Base-by-base conservation (phyloP, 495 filamentous ascomycete species). In the Aspergillus carlsbadensis region DNA sequence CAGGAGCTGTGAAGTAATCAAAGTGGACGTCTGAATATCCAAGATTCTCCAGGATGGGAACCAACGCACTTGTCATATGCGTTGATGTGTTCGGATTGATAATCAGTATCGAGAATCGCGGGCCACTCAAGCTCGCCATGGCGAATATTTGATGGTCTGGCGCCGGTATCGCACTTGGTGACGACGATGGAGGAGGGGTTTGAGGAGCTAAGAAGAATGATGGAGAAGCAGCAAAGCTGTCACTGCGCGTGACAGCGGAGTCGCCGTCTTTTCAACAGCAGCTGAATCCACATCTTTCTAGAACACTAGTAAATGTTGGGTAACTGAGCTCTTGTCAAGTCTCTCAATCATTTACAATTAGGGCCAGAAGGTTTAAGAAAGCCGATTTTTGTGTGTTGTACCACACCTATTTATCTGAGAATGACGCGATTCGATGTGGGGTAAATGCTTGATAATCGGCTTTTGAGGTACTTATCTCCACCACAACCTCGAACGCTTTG, bases 21-120 rank as follows among this genome's bases (percentile, higher is more conserved):
- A 79, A 80, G 13, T 69, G 56, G 26, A 82, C 75, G 73, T 80
- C 72, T 51, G 64, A 51, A 52, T 75, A 79, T 52, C 71, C 70
- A 50, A 82, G 72, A 22, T 58, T 65, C 21, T 80, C 70, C 54
- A 94, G 73, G 2, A 91, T 78, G 0, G 85, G 81, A 45, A 79
- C 80, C 50, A 97, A 72, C 5, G 82, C 84, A 10, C 85, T 78
- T 0, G 92, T 97, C 92, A 98, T 97, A 44, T 83, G 77, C 36
- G 72, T 63, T 2, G 87, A 92, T 21, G 90, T 93, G 72, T 98
- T 98, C 31, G 93, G 93, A 64, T 98, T 97, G 69, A 97, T 84
- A 60, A 96, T 80, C 61, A 96, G 74, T 62, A 96, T 89, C 41
- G 61, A 64, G 57, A 73, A 65, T 36, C 56, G 54, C 6, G 55